Evolutionary conservation across 345 rosid species (phyloP), one percentile per base, ranked within the genome.

Genomic region (Populus nigra): DNA sequence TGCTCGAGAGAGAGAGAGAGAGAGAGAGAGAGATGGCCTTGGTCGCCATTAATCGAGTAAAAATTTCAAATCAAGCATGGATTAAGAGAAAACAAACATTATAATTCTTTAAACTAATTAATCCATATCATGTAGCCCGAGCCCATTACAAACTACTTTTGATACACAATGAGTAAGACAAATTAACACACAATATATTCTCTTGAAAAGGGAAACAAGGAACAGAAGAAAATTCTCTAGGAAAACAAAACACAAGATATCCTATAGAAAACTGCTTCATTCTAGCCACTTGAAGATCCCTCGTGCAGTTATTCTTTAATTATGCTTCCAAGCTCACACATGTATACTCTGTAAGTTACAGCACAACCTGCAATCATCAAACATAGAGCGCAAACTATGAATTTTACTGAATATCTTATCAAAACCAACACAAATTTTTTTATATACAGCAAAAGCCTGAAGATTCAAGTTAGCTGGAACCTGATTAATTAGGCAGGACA

Each of bases 401-500:
- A 8, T 55, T n/a, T 8, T n/a, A 18, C 3, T 11, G 29, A 10
- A 59, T 59, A 59, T 59, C 2, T n/a, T n/a, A 29, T 59, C 29
- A 59, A 23, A n/a, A 59, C 13, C 1, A 22, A 17, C 2, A 4
- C 15, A 47, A 13, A 13, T 11, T 3, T 13, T 4, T 33, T 22
- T 57, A 22, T 59, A 57, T n/a, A 57, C 22, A 3, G 16, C 13
- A 9, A 9, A 66, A 66, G 16, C 16, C n/a, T 33, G 41, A 66
- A 31, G 25, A 66, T 29, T 18, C 17, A 65, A 29, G 68, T 0
- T 12, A 29, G 36, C 36, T 33, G 4, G n/a, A 1, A 59, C 41
- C n/a, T 33, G 1, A 10, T 39, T 23, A 7, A 25, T 76, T 29
- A 81, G 31, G 87, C 84, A 59, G 92, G 83, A 81, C 99, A 95